phyloP scores from a whole-genome alignment of 2,329 filamentous ascomycete genomes.

The Pseudogymnoascus sp. region DNA sequence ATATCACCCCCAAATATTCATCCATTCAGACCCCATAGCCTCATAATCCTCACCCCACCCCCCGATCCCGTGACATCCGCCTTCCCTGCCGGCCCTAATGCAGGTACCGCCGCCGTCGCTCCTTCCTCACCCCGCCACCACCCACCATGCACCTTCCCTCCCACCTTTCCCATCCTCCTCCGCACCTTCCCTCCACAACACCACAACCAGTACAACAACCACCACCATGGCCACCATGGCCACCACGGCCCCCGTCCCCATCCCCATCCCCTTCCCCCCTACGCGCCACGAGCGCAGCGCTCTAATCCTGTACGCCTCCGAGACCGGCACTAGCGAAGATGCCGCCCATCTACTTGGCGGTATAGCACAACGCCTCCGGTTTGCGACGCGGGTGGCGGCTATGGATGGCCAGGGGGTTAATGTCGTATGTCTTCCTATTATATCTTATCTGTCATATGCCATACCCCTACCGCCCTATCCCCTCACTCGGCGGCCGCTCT shows the following conservation, averaged over 20 bases:
- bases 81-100: not conserved
- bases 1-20: not conserved
- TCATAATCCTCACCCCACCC: not conserved
- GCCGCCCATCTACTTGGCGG: conserved; percentile 76
- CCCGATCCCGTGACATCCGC: not conserved
- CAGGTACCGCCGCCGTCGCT: not conserved
- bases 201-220: not conserved
- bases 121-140: not conserved
- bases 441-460: conserved; percentile 3
- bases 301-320: conserved; percentile 83
- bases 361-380: conserved; percentile 67
- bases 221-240: not conserved
- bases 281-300: conserved; percentile 36
- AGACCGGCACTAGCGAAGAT: conserved; percentile 91
- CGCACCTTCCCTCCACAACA: not conserved
- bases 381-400: conserved; percentile 65
- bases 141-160: not conserved
- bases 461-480: not conserved
- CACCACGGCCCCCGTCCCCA: not conserved
- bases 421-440: conserved; percentile 49
- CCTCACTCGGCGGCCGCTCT: not conserved
- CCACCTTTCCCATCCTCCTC: not conserved
- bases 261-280: not conserved
- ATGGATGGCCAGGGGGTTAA: conserved; percentile 60
- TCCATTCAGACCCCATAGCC: not conserved